Evolutionary conservation across 2,329 filamentous ascomycete genomes (phyloP).

Genomic region (Aspergillus persii): DNA sequence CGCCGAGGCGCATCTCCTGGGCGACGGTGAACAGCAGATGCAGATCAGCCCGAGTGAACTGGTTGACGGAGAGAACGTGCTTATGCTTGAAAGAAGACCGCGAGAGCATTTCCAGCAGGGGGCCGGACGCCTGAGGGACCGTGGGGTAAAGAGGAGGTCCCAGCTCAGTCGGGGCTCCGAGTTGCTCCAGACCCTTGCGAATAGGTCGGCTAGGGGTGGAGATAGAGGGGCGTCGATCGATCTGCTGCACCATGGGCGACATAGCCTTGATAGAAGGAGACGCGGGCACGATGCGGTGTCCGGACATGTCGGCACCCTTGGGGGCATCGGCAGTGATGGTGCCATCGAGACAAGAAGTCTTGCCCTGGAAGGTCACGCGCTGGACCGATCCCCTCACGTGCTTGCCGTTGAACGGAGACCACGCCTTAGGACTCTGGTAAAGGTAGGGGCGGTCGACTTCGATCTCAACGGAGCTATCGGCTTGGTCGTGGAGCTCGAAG

Average conservation of each 20-base stretch:
- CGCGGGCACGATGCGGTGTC: slow-evolving; percentile 52
- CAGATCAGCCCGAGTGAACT: slow-evolving; percentile 83
- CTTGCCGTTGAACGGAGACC: slow-evolving; percentile 72
- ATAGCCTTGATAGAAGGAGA: slow-evolving; percentile 58
- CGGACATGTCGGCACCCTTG: slow-evolving; percentile 73
- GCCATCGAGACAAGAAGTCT: slow-evolving; percentile 73
- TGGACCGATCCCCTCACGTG: slow-evolving; percentile 68
- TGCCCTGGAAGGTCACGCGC: slow-evolving; percentile 71
- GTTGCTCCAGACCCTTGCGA: slow-evolving; percentile 27
- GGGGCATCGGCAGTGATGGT: slow-evolving; percentile 56
- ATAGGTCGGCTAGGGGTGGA: slow-evolving; percentile 35
- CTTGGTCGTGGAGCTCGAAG: slow-evolving; percentile 78
- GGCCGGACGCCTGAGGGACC: slow-evolving; percentile 55
- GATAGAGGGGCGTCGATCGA: slow-evolving; percentile 38
- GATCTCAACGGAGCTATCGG: slow-evolving; percentile 69
- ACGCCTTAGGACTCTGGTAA: slow-evolving; percentile 52
- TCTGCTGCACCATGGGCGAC: slow-evolving; percentile 40
- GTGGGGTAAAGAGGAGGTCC: slow-evolving; percentile 40
- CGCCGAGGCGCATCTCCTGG: slow-evolving; percentile 94
- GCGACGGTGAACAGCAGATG: slow-evolving; percentile 95
- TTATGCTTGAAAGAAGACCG: slow-evolving; percentile 84
- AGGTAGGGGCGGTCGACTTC: slow-evolving; percentile 72
- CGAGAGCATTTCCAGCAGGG: slow-evolving; percentile 69
- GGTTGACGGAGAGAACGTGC: slow-evolving; percentile 86
- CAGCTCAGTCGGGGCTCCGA: slow-evolving; percentile 34